Evolutionary conservation across 345 rosid species (phyloP).

Genomic region (Acer negundo): DNA sequence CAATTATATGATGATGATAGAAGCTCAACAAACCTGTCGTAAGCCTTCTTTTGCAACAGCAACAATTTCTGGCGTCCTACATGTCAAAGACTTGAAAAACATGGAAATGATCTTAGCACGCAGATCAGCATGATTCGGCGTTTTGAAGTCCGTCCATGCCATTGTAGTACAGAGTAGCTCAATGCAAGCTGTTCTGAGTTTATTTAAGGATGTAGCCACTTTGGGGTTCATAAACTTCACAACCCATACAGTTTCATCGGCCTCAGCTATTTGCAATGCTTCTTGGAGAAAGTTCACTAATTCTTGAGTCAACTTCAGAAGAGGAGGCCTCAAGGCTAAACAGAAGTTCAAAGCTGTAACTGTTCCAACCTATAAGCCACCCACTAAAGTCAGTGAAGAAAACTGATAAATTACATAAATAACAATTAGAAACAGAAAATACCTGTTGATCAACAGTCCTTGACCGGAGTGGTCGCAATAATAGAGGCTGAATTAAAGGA

Average conservation of each 20-base stretch:
- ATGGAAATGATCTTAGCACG: conserved; percentile 94
- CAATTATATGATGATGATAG: background rate
- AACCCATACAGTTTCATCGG: conserved; percentile 91
- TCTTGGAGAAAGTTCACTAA: conserved; percentile 97
- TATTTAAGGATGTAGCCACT: conserved; percentile 75
- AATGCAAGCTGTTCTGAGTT: conserved; percentile 94
- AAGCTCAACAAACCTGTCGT: conserved; percentile 73
- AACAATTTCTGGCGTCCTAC: conserved; percentile 93
- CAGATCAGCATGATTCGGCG: conserved; percentile 77
- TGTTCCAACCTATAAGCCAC: conserved; percentile 76
- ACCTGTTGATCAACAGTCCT: conserved; percentile 99
- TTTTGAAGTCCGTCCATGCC: conserved; percentile 97
- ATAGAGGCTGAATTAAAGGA: conserved; percentile 85
- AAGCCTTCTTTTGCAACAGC: conserved; percentile 98
- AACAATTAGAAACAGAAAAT: conserved; percentile 13
- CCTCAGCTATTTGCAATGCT: conserved; percentile 97
- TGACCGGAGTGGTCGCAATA: conserved; percentile 80
- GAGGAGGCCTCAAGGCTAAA: conserved; percentile 97
- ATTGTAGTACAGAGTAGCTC: conserved; percentile 96
- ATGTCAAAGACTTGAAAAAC: conserved; percentile 97
- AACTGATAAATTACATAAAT: conserved; percentile 15
- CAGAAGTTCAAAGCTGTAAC: conserved; percentile 96
- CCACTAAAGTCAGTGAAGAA: conserved; percentile 32
- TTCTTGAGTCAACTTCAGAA: conserved; percentile 91
- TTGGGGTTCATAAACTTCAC: conserved; percentile 90